These are phyloP conservation scores for Cytospora mali DNA, from an alignment of 2,329 filamentous ascomycete species.

Conservation along the genomic window DNA sequence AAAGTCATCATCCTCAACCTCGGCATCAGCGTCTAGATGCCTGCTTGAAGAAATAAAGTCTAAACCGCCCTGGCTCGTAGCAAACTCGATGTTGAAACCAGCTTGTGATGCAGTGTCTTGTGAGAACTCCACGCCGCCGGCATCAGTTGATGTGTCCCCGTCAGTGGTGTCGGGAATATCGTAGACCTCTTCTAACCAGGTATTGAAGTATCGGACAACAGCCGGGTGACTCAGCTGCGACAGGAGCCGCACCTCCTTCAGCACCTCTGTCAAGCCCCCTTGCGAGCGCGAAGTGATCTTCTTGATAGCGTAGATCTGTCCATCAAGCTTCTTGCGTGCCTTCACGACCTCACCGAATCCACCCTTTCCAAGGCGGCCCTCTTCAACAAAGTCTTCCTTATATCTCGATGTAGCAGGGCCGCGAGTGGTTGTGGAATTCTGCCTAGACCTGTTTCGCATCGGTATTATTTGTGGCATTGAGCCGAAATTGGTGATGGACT, in stretches of 20 bases:
- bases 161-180: conserved; percentile 56
- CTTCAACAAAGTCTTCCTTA: conserved; percentile 85
- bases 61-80: conserved; percentile 74
- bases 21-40: conserved; percentile 64
- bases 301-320: conserved; percentile 93
- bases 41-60: conserved; percentile 92
- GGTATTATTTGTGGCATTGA: conserved; percentile 49
- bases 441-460: conserved; percentile 50
- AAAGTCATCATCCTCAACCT: conserved; percentile 67
- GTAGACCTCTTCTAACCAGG: conserved; percentile 81
- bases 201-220: conserved; percentile 88
- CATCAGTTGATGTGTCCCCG: conserved; percentile 57
- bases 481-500: conserved; percentile 37
- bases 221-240: conserved; percentile 90
- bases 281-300: conserved; percentile 86
- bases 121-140: conserved; percentile 40
- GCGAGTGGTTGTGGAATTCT: conserved; percentile 61
- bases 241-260: conserved; percentile 84
- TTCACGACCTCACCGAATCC: conserved; percentile 97
- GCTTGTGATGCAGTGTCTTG: conserved; percentile 45
- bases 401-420: conserved; percentile 70
- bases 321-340: conserved; percentile 90
- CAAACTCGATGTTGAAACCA: conserved; percentile 57
- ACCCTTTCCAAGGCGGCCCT: conserved; percentile 85
- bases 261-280: conserved; percentile 76